Base-by-base conservation (phyloP, 306 rosid genomes). In the Cucurbita moschata region DNA sequence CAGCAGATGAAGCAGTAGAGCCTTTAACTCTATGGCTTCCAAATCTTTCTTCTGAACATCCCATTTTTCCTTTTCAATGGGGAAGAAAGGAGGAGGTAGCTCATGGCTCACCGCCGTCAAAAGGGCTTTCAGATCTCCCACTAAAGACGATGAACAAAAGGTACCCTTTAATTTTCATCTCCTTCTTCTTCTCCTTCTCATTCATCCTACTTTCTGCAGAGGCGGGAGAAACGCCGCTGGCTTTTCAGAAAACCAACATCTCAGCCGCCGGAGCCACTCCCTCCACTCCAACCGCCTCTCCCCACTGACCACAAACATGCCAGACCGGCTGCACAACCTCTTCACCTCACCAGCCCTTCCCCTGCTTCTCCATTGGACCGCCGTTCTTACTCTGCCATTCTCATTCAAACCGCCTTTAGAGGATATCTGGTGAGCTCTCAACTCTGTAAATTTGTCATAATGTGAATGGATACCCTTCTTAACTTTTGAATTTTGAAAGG, bases 41-140 rank as follows among this genome's bases (percentile, higher is more conserved):
- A 50, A 5, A 50, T 14, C 54, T 14, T 50, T 50, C 54, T 50
- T 50, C 7, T 15, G 2, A 50, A 54, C 12, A 54, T 54, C 30
- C 19, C 12, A 3, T 54, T 54, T 50, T 54, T 26, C 4, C 8
- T 54, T 18, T 18, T 53, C 26, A 9, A 92, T 94, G 99, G 97
- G 99, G 86, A 94, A 89, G 96, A 91, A 88, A 74, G 97, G 91
- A 75, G 79, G 92, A 75, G 79, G 92, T 71, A 72, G 82, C 52
- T 94, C 99, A 10, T 94, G 99, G 99, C 76, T 94, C 83, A 89
- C 92, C 40, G 99, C 97, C 72, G 99, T 94, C 50, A 94, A 94
- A 94, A 89, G 99, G 46, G 99, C 97, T 57, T 94, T 94, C 85
- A 89, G 99, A 89, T 91, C 99, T 88, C 99, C 99, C 6, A 85